Evolutionary conservation across 2,329 filamentous ascomycete genomes (phyloP), one percentile per base, ranked within the genome.

Genomic region (Monilinia aucupariae): DNA sequence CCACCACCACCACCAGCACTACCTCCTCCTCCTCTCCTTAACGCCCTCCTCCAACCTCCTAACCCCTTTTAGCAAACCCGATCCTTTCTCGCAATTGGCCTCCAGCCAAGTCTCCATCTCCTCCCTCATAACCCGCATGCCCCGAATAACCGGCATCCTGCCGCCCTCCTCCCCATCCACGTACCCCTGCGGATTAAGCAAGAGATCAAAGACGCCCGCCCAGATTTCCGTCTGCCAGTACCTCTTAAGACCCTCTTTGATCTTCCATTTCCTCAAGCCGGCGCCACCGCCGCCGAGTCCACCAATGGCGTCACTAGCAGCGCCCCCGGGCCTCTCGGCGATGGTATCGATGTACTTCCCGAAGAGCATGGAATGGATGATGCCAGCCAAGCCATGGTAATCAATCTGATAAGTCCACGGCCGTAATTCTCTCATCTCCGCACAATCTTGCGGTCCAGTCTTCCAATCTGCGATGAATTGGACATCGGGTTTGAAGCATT

Each of bases 371-470:
- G 86, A 88, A 76, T 99, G 92, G 5, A 97, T 80, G 30, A 91
- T 90, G 5, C 91, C 92, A 0, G 94, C 94, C 0, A 97, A 82
- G 15, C 94, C 94, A 75, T 96, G 91, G 71, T 97, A 96, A 78
- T 99, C 94, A 68, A 97, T 91, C 75, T 99, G 94, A 79, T 92
- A 97, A 1, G 93, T 97, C 94, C 94, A 99, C 0, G 92, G 92
- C 0, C 93, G 84, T 63, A 91, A 84, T 77, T 99, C 93, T 53
- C 92, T 88, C 84, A 97, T 96, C 80, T 99, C 94, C 22, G 90
- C 88, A 75, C 94, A 99, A 76, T 99, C 94, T 59, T 91, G 88
- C 30, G 89, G 83, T 20, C 84, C 85, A 0, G 91, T 92, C 75
- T 94, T 90, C 94, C 94, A 99, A 77, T 99, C 94, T 0, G 93